phyloP scores from a whole-genome alignment of 768 basidiomycete genomes.

The Pholiota conissans region DNA sequence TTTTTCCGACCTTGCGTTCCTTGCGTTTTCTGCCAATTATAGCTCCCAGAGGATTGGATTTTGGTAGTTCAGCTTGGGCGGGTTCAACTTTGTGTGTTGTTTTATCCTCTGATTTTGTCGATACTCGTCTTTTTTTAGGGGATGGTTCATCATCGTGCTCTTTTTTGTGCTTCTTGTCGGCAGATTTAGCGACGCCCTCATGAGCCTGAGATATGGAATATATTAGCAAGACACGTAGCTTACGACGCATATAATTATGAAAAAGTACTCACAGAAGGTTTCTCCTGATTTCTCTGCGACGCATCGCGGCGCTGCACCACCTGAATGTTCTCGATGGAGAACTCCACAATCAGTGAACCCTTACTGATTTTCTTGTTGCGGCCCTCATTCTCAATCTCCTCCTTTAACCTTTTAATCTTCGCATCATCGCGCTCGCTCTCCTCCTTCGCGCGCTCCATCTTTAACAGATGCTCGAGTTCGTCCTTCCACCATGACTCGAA shows the following conservation, averaged over 20 bases:
- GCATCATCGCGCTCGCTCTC: slow-evolving; percentile 56
- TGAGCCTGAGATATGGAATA: background rate
- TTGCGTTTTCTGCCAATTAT: slow-evolving; percentile 83
- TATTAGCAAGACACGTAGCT: background rate
- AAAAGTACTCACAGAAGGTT: slow-evolving; percentile 23
- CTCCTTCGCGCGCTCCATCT: slow-evolving; percentile 60
- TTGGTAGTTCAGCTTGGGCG: slow-evolving; percentile 8
- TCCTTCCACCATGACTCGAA: slow-evolving; percentile 93
- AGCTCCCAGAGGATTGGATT: slow-evolving; percentile 52
- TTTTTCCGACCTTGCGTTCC: slow-evolving; percentile 51
- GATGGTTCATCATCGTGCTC: slow-evolving; percentile 15
- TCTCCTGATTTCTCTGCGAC: slow-evolving; percentile 37
- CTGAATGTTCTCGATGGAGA: slow-evolving; percentile 93
- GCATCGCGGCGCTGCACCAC: slow-evolving; percentile 78
- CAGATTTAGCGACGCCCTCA: background rate
- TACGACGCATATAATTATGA: background rate
- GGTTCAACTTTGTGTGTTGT: slow-evolving; percentile 1
- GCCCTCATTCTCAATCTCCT: slow-evolving; percentile 44
- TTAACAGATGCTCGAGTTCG: slow-evolving; percentile 62
- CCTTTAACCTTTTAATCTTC: slow-evolving; percentile 56
- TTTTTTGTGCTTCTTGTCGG: slow-evolving; percentile 15
- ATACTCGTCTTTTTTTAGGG: slow-evolving; percentile 18
- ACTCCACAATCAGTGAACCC: slow-evolving; percentile 81
- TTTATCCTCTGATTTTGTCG: slow-evolving; percentile 7
- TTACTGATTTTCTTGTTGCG: slow-evolving; percentile 37